These are phyloP conservation scores for Podaxis sp. DNA, from an alignment of 768 basidiomycete species.

Conservation along the genomic window DNA sequence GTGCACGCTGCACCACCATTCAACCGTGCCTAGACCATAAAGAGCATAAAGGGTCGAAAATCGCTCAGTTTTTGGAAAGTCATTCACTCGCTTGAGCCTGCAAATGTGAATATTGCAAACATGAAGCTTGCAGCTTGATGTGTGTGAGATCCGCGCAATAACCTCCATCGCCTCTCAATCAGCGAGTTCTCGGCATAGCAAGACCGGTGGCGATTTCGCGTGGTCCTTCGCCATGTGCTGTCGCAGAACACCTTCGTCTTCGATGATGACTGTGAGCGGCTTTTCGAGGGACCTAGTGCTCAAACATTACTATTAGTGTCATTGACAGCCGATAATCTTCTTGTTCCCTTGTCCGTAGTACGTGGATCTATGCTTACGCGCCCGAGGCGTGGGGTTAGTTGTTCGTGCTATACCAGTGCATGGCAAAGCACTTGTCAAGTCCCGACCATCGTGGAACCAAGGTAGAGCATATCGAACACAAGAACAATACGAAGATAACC, in stretches of 20 bases:
- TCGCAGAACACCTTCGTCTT: neutral
- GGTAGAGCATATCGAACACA: neutral
- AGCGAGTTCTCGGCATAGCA: slow-evolving; percentile 2
- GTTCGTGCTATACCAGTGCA: neutral
- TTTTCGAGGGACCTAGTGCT: neutral
- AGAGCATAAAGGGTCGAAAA: neutral
- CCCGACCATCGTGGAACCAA: slow-evolving; percentile 8
- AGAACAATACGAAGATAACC: neutral
- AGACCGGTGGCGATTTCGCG: neutral
- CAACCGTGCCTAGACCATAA: neutral
- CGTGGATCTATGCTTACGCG: neutral
- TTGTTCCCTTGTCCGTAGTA: neutral
- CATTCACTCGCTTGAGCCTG: neutral
- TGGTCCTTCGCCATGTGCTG: neutral
- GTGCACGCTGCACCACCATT: neutral
- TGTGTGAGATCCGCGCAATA: no score
- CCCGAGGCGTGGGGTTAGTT: neutral
- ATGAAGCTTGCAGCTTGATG: no score
- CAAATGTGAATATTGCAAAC: no score
- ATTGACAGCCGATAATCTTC: neutral
- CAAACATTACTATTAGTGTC: neutral
- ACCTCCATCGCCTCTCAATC: slow-evolving; percentile 14
- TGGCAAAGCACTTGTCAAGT: neutral
- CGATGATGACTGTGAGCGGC: neutral
- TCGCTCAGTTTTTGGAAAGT: neutral